Evolutionary conservation across 2,329 filamentous ascomycete species (phyloP), one percentile per base, ranked within the genome.

Genomic region (Aspergillus texensis): DNA sequence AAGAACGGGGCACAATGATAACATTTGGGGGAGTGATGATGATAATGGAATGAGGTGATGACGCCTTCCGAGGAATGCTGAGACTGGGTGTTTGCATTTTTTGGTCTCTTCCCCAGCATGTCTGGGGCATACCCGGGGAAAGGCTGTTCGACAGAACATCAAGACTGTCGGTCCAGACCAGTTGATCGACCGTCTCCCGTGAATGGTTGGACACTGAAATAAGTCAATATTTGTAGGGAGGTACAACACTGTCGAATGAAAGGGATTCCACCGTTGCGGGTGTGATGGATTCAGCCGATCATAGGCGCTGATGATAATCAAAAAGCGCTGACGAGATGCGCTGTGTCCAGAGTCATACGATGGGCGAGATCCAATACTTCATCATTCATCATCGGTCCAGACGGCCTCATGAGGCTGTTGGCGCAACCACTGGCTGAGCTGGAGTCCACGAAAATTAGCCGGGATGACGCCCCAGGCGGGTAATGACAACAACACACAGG

Each of bases 361-460:
- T 66, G 61, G 61, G 50, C 65, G 64, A 70, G 63, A 65, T 65
- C 64, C 67, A 68, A 67, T 65, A 69, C 64, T 64, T 66, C 68
- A 70, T 70, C 65, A 61, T 53, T 67, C 66, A 64, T 63, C 63
- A 67, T 61, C 53, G 53, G 43, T 60, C 54, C 52, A 62, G 55
- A 53, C 36, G 53, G 36, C 52, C 55, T 19, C 45, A 59, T 62
- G 60, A 65, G 63, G 54, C 52, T 61, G 53, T 50, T 53, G 60
- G 52, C 53, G 57, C 24, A 63, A 34, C 60, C 59, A 64, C 52
- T 61, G 65, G 60, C 48, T 63, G 62, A 36, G 32, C 52, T 60
- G 60, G 64, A 67, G 57, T 43, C 43, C 58, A 71, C 70, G 70
- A 71, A 69, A 71, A 71, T 67, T 60, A 65, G 39, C 66, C 70